Percentiles rank a stretch among this genome's conserved stretches.
phyloP scores from a whole-genome alignment of 1,284 basidiomycete species.

The Trichosporon asahii region DNA sequence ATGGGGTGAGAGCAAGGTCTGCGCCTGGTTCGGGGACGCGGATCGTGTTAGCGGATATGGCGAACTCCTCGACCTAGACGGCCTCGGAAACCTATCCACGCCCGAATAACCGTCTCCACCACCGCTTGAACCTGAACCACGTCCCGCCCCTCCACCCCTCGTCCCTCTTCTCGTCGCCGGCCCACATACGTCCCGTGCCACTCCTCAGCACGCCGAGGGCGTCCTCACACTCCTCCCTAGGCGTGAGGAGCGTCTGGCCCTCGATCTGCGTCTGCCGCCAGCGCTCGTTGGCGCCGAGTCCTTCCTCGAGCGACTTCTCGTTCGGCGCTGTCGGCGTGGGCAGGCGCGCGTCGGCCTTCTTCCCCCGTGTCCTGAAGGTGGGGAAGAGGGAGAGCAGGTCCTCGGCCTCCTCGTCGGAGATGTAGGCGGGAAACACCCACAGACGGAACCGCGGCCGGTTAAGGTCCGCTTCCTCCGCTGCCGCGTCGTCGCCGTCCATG shows the following conservation, averaged over 20 bases:
- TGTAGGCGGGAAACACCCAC: slow-evolving; percentile 45
- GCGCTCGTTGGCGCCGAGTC: slow-evolving; percentile 19
- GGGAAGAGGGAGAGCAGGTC: slow-evolving; percentile 37
- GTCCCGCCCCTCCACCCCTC: slow-evolving; percentile 33
- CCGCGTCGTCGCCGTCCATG: slow-evolving; percentile 31
- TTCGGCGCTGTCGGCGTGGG: slow-evolving; percentile 32
- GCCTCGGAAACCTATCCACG: slow-evolving; percentile 10
- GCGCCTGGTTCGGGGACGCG: no score
- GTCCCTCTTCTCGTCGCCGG: slow-evolving; percentile 32
- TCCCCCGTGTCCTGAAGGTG: slow-evolving; percentile 19
- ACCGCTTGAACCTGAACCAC: slow-evolving; percentile 44
- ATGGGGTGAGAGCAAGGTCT: no score
- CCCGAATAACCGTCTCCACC: slow-evolving; percentile 42
- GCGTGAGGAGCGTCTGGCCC: slow-evolving; percentile 26
- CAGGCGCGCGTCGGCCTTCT: slow-evolving; percentile 31
- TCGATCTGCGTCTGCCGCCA: slow-evolving; percentile 31
- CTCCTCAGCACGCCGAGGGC: slow-evolving; percentile 37
- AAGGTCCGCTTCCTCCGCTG: slow-evolving; percentile 40
- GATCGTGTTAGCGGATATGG: no score
- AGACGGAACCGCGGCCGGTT: slow-evolving; percentile 41
- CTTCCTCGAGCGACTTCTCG: slow-evolving; percentile 31
- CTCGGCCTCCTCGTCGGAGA: slow-evolving; percentile 44
- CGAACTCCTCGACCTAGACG: no score
- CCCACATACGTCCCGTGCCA: slow-evolving; percentile 47
- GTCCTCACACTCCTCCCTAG: slow-evolving; percentile 29